Percentiles rank a stretch among this genome's conserved stretches.
phyloP scores from a whole-genome alignment of 202 grass and related monocot genomes.

The Elaeis oleifera region DNA sequence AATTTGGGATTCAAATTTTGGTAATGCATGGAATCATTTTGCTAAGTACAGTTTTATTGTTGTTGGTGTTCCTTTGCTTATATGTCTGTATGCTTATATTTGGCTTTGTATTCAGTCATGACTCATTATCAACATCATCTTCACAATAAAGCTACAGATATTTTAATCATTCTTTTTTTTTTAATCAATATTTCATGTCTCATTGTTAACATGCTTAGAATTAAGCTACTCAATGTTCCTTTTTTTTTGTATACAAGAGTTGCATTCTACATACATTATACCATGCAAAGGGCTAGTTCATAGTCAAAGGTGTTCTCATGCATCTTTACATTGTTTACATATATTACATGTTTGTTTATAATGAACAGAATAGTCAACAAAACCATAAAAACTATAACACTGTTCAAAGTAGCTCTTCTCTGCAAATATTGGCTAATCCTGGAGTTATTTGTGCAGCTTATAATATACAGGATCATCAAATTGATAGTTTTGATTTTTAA shows the following conservation, averaged over 20 bases:
- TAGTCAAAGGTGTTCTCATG: not conserved
- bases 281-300: conserved; percentile 1
- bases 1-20: not conserved
- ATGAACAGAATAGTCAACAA: not conserved
- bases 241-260: not conserved
- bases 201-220: not conserved
- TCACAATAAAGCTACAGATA: too few relatives aligned
- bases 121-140: too few relatives aligned
- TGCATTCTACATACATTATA: not conserved
- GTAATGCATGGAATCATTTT: not conserved
- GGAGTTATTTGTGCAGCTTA: too few relatives aligned
- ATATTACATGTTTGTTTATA: not conserved
- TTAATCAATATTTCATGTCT: not conserved
- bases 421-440: too few relatives aligned
- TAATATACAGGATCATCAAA: too few relatives aligned
- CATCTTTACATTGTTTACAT: not conserved
- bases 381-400: not conserved
- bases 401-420: not conserved
- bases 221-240: not conserved
- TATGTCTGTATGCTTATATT: too few relatives aligned
- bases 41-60: too few relatives aligned
- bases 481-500: too few relatives aligned
- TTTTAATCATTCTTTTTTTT: too few relatives aligned
- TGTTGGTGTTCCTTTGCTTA: too few relatives aligned
- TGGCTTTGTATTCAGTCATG: too few relatives aligned